These are phyloP conservation scores for Aspergillus sclerotialis DNA, from an alignment of 2,329 filamentous ascomycete species.

Conservation along the genomic window DNA sequence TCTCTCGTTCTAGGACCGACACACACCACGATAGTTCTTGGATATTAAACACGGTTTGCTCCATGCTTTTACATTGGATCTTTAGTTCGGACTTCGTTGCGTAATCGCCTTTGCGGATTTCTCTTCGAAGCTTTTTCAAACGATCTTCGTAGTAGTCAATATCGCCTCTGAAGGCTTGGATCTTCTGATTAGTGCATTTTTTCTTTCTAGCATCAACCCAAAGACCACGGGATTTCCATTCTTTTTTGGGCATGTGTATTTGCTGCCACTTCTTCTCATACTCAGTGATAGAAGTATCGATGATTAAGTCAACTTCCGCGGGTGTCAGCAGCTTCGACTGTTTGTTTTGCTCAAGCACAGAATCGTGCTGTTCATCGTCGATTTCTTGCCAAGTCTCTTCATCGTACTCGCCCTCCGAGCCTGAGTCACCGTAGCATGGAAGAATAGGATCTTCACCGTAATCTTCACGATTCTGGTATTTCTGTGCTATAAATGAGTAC, in stretches of 20 bases:
- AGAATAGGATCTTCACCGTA: constrained; percentile 35
- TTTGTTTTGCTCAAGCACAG: constrained; percentile 13
- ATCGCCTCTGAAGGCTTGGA: constrained; percentile 38
- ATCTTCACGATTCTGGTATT: constrained; percentile 34
- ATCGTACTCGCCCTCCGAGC: constrained; percentile 48
- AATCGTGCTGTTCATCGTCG: constrained; percentile 41
- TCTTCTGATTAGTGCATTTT: constrained; percentile 33
- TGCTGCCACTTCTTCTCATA: constrained; percentile 52
- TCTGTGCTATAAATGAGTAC: constrained; percentile 32
- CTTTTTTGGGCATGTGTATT: constrained; percentile 50
- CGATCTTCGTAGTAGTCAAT: constrained; percentile 44
- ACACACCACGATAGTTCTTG: constrained; percentile 39
- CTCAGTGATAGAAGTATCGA: constrained; percentile 49
- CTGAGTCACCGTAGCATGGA: constrained; percentile 51
- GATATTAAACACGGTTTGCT: constrained; percentile 58
- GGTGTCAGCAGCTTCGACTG: constrained; percentile 30
- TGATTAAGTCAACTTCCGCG: constrained; percentile 45
- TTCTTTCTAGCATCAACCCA: constrained; percentile 53
- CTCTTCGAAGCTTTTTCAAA: constrained; percentile 48
- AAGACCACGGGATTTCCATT: constrained; percentile 50
- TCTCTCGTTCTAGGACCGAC: constrained; percentile 30
- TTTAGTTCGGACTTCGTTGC: constrained; percentile 47
- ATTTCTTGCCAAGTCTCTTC: constrained; percentile 57
- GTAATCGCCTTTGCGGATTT: constrained; percentile 50
- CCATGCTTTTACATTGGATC: constrained; percentile 52